Base-by-base conservation (phyloP, 1,284 basidiomycete genomes). In the Marasmius tenuissimus region DNA sequence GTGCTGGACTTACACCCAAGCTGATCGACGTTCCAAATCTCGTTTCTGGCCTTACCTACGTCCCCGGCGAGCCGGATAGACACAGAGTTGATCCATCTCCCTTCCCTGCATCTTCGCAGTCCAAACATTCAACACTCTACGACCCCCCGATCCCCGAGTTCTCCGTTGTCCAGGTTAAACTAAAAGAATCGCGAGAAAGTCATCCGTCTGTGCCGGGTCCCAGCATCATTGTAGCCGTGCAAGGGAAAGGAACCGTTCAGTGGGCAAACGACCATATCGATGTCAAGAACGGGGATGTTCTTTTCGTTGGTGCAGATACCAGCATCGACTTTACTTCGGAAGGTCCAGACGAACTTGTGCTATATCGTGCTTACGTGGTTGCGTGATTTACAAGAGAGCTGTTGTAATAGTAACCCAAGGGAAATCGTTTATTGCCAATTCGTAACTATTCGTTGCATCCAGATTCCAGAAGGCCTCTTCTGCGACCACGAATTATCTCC, bases 1-100 rank as follows among this genome's bases (percentile, higher is more conserved):
- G 97, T 53, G 97, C 97, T 1, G 97, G 97, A 18, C 87, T 99
- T 48, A 99, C 97, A 0, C 97, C 97, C 11, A 99, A 99, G 76
- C 84, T 93, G 22, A 88, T 97, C 62, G 97, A 99, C 73, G 89
- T 98, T 20, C 87, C 90, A 3, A 98, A 96, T 66, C 87, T 99
- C 56, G 81, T 98, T 62, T 80, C 86, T 3, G 93, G 94, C 72
- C 85, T 99, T 64, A 98, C 96, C 9, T 99, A 98, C 76, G 82
- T 79, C 57, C 83, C 92, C 12, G 87, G 88, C 1, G 82, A 85
- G 6, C 84, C 89, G 20, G 77, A 81, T 11, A 85, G 84, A 64
- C 94, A 97, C 72, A 74, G 88, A 63, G 87, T 97, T 63, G 68
- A 77, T 34, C 88, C 93, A 0, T 72, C 71, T 4, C 66, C 77